Percentiles rank a stretch among this genome's conserved stretches.
Conservation (phyloP, 129 eudicot species). For the Artemisia tridentata region DNA sequence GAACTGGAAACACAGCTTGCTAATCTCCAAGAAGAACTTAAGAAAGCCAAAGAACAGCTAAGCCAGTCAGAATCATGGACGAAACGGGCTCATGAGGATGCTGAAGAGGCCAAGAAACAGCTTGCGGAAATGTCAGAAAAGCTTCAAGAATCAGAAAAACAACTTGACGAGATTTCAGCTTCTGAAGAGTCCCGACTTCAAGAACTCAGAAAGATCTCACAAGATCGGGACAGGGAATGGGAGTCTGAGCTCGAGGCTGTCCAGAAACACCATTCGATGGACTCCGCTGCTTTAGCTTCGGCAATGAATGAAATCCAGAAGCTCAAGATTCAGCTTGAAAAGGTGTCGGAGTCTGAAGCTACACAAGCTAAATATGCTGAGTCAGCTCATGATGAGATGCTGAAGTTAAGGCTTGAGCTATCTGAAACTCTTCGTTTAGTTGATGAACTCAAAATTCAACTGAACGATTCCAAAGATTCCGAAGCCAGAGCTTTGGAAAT, state of each 20-base stretch:
- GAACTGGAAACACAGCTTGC: slow-evolving; percentile 78
- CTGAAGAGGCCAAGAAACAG: slow-evolving; percentile 75
- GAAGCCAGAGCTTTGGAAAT: slow-evolving; percentile 56
- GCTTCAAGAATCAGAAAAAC: slow-evolving; percentile 71
- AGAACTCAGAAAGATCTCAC: slow-evolving; percentile 84
- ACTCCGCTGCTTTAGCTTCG: slow-evolving; percentile 72
- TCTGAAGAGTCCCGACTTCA: slow-evolving; percentile 75
- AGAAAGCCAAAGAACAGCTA: slow-evolving; percentile 68
- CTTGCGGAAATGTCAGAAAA: slow-evolving; percentile 53
- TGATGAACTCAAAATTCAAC: slow-evolving; percentile 53
- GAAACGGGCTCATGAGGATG: slow-evolving; percentile 65
- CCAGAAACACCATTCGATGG: slow-evolving; percentile 83
- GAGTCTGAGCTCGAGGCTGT: slow-evolving; percentile 92
- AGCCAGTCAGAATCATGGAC: slow-evolving; percentile 55
- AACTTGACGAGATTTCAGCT: slow-evolving; percentile 70
- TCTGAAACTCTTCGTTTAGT: slow-evolving; percentile 54
- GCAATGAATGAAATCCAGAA: slow-evolving; percentile 69
- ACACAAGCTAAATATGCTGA: slow-evolving; percentile 61
- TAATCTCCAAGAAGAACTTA: slow-evolving; percentile 78
- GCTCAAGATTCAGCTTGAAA: slow-evolving; percentile 65
- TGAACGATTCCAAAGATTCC: slow-evolving; percentile 65
- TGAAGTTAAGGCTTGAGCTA: slow-evolving; percentile 57
- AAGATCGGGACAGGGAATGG: slow-evolving; percentile 91
- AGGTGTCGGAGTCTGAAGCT: slow-evolving; percentile 67
- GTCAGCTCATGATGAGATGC: slow-evolving; percentile 59